Evolutionary conservation across 2,329 filamentous ascomycete genomes (phyloP), one percentile per base, ranked within the genome.

Genomic region (Fusarium sp.): DNA sequence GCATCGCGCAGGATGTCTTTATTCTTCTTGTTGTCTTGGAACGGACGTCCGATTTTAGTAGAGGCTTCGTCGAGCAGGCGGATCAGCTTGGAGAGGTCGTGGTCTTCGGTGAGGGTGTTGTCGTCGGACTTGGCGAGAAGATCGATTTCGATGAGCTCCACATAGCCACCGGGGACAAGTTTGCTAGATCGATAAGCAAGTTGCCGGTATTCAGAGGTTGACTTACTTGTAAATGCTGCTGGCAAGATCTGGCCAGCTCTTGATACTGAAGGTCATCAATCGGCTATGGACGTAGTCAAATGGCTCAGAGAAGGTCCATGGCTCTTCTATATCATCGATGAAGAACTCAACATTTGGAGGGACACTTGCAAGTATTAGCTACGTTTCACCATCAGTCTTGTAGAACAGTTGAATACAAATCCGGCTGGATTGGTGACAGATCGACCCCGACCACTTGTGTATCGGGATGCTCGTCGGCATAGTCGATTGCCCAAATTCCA

Each of bases 251-350:
- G 62, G 56, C 68, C 68, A 71, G 1, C 64, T 61, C 20, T 55
- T 66, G 23, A 71, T 62, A 3, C 65, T 69, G 7, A 62, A 71
- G 0, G 62, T 69, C 68, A 71, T 69, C 55, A 71, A 56, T 1
- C 68, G 52, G 10, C 68, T 71, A 17, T 71, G 65, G 24, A 71
- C 21, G 11, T 71, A 71, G 34, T 71, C 65, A n/a, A 71, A 71
- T 2, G 55, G 68, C 4, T 65, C 40, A 3, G 49, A 49, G 20
- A 57, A 57, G 9, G 52, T 58, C 65, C 68, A 71, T 6, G 64
- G 46, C 9, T 71, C 62, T 21, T 71, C 68, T 2, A 71, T 56
- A 19, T 71, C 62, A 11, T 71, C 68, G 6, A 69, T 30, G 1
- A 67, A 56, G n/a, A 71, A 71, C 19, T 65, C 56, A 2, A 71